These are phyloP conservation scores for Amaranthus tricolor DNA, from an alignment of 179 eudicot genomes.

Conservation along the genomic window DNA sequence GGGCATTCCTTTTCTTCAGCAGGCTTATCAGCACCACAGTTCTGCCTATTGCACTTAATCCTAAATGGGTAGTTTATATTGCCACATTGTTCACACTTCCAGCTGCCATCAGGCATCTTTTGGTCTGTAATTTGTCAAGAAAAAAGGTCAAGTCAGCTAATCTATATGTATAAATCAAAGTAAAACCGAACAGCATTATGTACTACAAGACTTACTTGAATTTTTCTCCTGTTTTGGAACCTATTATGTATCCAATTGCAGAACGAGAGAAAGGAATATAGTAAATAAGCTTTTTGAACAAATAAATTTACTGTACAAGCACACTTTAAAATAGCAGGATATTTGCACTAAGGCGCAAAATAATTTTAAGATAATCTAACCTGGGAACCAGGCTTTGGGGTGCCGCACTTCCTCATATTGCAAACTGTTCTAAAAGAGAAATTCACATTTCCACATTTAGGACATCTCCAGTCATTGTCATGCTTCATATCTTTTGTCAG, in stretches of 20 bases:
- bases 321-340: background rate
- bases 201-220: slow-evolving; percentile 50
- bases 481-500: slow-evolving; percentile 56
- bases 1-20: slow-evolving; percentile 55
- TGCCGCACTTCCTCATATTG: slow-evolving; percentile 97
- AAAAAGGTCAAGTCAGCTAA: background rate
- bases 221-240: slow-evolving; percentile 54
- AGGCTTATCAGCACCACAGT: slow-evolving; percentile 97
- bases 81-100: slow-evolving; percentile 92
- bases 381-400: slow-evolving; percentile 97
- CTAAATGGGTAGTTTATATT: slow-evolving; percentile 93
- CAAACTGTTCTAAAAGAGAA: slow-evolving; percentile 91
- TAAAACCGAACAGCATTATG: background rate
- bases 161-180: background rate
- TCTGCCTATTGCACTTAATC: slow-evolving; percentile 94
- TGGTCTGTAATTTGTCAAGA: slow-evolving; percentile 47
- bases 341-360: background rate
- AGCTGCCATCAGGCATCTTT: slow-evolving; percentile 97
- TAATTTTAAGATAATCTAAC: slow-evolving; percentile 28
- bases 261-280: background rate
- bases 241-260: slow-evolving; percentile 32
- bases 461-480: slow-evolving; percentile 94
- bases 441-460: slow-evolving; percentile 95
- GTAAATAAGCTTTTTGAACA: slow-evolving; percentile 4
- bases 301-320: background rate